phyloP scores from a whole-genome alignment of 129 eudicot genomes.

The Flaveria ramosissima region DNA sequence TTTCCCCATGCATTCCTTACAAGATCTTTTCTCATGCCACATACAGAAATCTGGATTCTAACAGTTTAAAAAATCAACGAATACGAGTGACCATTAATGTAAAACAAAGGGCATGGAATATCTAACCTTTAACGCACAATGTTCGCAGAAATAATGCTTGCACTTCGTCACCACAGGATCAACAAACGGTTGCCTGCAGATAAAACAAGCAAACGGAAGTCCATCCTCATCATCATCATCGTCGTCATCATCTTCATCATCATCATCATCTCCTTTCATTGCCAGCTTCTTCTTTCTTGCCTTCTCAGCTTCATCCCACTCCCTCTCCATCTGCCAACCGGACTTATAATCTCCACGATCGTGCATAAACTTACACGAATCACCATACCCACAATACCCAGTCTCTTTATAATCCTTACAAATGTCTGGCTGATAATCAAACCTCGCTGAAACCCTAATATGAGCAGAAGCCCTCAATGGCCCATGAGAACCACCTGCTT shows the following conservation, averaged over 20 bases:
- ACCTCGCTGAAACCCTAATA: constrained; percentile 85
- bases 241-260: constrained; percentile 51
- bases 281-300: constrained; percentile 74
- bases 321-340: constrained; percentile 94
- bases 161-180: constrained; percentile 89
- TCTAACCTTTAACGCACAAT: constrained; percentile 90
- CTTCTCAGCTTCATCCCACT: constrained; percentile 95
- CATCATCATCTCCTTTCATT: constrained; percentile 50
- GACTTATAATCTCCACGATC: constrained; percentile 98
- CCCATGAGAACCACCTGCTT: constrained; percentile 97
- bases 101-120: neutral
- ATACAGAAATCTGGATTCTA: neutral
- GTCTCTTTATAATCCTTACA: constrained; percentile 96
- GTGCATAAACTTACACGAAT: constrained; percentile 97
- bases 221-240: constrained; percentile 81
- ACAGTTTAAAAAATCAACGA: neutral
- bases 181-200: constrained; percentile 86
- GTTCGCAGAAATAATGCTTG: constrained; percentile 98
- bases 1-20: neutral
- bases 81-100: neutral
- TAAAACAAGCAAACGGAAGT: constrained; percentile 92
- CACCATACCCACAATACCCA: constrained; percentile 96
- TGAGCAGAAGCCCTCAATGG: constrained; percentile 98
- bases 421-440: constrained; percentile 96
- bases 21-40: neutral